Evolutionary conservation across 352 stramenopile genomes (phyloP).

Genomic region (Phytopythium oedochilum): DNA sequence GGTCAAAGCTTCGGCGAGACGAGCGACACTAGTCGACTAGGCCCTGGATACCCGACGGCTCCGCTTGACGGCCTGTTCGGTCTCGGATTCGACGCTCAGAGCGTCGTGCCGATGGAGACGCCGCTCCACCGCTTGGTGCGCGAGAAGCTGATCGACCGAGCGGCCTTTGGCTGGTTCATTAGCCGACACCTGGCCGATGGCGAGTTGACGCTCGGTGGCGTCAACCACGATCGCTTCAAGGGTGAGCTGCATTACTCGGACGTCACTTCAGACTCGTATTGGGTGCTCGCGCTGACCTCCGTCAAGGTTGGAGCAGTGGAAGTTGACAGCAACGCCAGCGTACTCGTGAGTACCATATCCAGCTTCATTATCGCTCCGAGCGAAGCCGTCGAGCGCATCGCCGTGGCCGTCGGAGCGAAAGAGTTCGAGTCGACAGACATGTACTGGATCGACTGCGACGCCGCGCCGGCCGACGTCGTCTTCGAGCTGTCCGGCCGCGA

Average conservation of each 20-base stretch:
- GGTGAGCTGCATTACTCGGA: slow-evolving; percentile 88
- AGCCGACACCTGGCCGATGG: slow-evolving; percentile 45
- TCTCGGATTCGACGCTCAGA: slow-evolving; percentile 89
- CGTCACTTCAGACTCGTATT: slow-evolving; percentile 27
- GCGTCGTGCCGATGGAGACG: slow-evolving; percentile 77
- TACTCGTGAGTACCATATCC: slow-evolving; percentile 91
- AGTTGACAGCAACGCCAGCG: slow-evolving; percentile 21
- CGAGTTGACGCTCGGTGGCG: slow-evolving; percentile 46
- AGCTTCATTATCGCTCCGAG: slow-evolving; percentile 87
- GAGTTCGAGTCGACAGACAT: slow-evolving; percentile 79
- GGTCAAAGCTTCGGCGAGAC: slow-evolving; percentile 91
- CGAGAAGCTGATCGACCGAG: slow-evolving; percentile 65
- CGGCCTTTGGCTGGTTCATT: slow-evolving; percentile 93
- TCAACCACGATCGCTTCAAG: slow-evolving; percentile 83
- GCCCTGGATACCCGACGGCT: slow-evolving; percentile 85
- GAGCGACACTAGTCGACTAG: slow-evolving; percentile 89
- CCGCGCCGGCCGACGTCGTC: slow-evolving; percentile 71
- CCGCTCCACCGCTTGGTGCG: slow-evolving; percentile 91
- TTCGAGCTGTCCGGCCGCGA: slow-evolving; percentile 82
- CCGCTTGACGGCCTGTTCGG: slow-evolving; percentile 96
- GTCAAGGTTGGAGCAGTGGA: slow-evolving; percentile 32
- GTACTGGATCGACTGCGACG: slow-evolving; percentile 90
- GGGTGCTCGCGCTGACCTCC: slow-evolving; percentile 43
- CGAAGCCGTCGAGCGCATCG: slow-evolving; percentile 69
- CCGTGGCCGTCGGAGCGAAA: slow-evolving; percentile 57